phyloP scores from a whole-genome alignment of 2,329 filamentous ascomycete genomes.

The Cercospora citrullina region DNA sequence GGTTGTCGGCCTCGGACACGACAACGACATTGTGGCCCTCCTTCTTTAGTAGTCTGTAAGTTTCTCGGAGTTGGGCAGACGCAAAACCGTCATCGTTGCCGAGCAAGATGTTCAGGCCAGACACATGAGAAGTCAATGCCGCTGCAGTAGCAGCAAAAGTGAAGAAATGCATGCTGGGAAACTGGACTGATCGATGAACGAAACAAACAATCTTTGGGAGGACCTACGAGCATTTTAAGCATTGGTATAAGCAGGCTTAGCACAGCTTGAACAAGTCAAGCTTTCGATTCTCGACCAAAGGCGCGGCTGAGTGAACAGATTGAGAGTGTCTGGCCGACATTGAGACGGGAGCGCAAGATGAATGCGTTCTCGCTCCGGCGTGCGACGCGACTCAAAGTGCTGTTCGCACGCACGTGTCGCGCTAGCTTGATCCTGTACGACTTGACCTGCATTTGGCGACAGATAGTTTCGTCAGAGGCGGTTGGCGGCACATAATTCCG shows the following conservation, averaged over 20 bases:
- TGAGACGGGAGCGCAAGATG: background rate
- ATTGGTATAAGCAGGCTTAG: background rate
- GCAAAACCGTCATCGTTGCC: conserved; percentile 45
- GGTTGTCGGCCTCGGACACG: conserved; percentile 45
- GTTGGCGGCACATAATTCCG: background rate
- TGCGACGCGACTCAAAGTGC: background rate
- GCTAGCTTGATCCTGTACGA: background rate
- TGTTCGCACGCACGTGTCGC: background rate
- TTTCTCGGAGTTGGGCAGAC: conserved; percentile 40
- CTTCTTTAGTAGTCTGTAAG: conserved; percentile 42
- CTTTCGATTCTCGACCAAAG: background rate
- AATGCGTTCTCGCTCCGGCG: background rate
- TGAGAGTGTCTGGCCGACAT: background rate
- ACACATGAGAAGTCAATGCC: conserved; percentile 17
- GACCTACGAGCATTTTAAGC: conserved; percentile 4
- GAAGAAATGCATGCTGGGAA: conserved; percentile 27
- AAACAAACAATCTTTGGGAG: background rate
- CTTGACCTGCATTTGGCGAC: background rate
- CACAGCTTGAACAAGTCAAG: background rate
- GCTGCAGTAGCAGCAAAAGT: conserved; percentile 16
- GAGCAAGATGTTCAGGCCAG: conserved; percentile 40
- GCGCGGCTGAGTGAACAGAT: background rate
- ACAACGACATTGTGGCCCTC: conserved; percentile 46
- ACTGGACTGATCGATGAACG: background rate
- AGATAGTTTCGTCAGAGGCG: conserved; percentile 1